Conservation (phyloP, 176 grass and related monocot species). For the Puccinellia tenuiflora region DNA sequence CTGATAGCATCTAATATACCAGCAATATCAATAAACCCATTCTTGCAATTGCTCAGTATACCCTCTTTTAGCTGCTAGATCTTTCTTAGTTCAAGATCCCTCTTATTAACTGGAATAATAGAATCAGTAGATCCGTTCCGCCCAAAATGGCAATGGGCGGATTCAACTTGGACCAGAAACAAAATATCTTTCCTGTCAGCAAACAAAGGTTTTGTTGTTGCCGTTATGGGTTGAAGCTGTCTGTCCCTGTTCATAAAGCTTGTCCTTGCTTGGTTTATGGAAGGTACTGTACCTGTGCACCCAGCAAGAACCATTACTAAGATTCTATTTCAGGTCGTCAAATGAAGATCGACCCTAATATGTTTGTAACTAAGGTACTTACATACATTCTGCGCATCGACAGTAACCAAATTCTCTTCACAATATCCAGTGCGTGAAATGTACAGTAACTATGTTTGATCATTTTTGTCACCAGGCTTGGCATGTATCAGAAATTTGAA, state of each 20-base stretch:
- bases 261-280: not conserved
- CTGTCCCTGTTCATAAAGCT: not conserved
- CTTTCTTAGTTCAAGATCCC: not conserved
- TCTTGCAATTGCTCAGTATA: not conserved
- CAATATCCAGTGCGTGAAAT: not conserved
- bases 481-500: slow-evolving; percentile 64
- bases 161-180: not conserved
- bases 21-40: not conserved
- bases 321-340: not conserved
- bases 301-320: not conserved
- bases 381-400: not conserved
- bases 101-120: not conserved
- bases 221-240: not conserved
- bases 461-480: slow-evolving; percentile 18
- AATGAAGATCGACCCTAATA: not conserved
- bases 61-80: not conserved
- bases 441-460: not conserved
- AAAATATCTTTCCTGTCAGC: not conserved
- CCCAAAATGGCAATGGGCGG: not conserved
- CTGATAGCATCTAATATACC: not conserved
- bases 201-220: not conserved
- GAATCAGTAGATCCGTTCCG: not conserved
- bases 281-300: not conserved
- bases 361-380: not conserved
- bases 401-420: not conserved